Evolutionary conservation across 2,329 filamentous ascomycete genomes (phyloP).

Genomic region (Helminthosporium solani): DNA sequence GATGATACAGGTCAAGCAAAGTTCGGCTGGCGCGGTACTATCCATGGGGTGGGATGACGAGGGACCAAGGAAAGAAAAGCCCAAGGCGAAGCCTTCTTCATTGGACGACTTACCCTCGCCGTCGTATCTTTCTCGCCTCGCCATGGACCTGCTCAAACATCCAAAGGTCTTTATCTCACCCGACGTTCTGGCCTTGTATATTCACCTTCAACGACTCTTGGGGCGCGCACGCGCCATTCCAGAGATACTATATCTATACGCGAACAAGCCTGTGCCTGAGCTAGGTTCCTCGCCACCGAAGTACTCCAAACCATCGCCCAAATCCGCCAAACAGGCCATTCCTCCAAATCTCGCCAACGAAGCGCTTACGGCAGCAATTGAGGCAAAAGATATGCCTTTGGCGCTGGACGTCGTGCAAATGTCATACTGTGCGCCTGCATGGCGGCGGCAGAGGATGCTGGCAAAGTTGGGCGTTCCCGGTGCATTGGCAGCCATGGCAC

Average conservation of each 20-base stretch:
- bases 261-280: constrained; percentile 73
- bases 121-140: constrained; percentile 52
- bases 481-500: constrained; percentile 57
- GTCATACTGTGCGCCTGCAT: constrained; percentile 67
- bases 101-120: constrained; percentile 31
- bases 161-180: constrained; percentile 79
- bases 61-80: constrained; percentile 4
- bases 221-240: constrained; percentile 75
- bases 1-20: constrained; percentile 28
- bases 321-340: constrained; percentile 69
- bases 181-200: constrained; percentile 70
- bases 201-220: constrained; percentile 72
- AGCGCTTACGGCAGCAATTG: constrained; percentile 78
- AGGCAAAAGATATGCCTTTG: constrained; percentile 72
- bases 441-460: constrained; percentile 66
- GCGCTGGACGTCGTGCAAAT: constrained; percentile 74
- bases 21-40: constrained; percentile 38
- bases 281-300: constrained; percentile 54
- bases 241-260: constrained; percentile 77
- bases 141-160: constrained; percentile 71
- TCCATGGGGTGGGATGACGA: constrained; percentile 28
- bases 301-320: constrained; percentile 59
- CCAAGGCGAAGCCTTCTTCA: constrained; percentile 13
- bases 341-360: constrained; percentile 67
- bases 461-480: constrained; percentile 63